These are phyloP conservation scores for Chloranthus sessilifolius DNA, from an alignment of 164 flowering plant genomes.

Conservation along the genomic window DNA sequence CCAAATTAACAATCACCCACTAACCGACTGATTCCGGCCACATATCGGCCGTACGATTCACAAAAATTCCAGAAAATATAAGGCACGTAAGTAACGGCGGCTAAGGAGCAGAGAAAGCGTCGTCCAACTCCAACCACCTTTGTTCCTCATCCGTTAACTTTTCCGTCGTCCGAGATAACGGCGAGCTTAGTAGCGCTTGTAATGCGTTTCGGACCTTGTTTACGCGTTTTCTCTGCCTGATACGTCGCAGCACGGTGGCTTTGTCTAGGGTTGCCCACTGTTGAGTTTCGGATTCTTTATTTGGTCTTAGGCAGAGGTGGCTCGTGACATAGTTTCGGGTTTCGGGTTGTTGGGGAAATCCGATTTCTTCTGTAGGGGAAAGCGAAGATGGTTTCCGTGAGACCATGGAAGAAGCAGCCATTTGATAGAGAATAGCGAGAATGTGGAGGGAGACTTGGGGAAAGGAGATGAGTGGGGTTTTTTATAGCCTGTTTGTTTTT, in stretches of 20 bases:
- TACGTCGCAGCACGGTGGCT: slow-evolving; percentile 52
- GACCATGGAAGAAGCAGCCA: not conserved
- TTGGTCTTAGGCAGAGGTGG: slow-evolving; percentile 40
- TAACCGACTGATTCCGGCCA: no score
- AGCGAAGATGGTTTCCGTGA: slow-evolving; percentile 24
- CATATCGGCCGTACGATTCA: no score
- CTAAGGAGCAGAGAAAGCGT: slow-evolving; percentile 33
- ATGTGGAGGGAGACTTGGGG: not conserved
- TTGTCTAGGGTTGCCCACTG: slow-evolving; percentile 29
- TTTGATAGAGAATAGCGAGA: no score
- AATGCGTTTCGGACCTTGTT: slow-evolving; percentile 28
- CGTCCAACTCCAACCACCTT: slow-evolving; percentile 46
- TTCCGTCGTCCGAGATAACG: not conserved
- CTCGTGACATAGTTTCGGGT: slow-evolving; percentile 19
- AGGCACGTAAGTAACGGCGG: no score
- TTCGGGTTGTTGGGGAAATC: slow-evolving; percentile 9
- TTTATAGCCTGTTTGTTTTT: not conserved
- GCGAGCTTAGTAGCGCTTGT: slow-evolving; percentile 12
- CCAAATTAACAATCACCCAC: no score
- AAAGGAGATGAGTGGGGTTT: not conserved
- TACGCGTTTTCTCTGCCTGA: slow-evolving; percentile 45
- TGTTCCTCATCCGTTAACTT: slow-evolving; percentile 1
- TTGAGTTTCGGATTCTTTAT: not conserved
- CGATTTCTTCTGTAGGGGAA: slow-evolving; percentile 20
- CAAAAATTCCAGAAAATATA: no score